These are phyloP conservation scores for Penicillium sp. DNA, from an alignment of 2,329 filamentous ascomycete genomes.

Conservation along the genomic window DNA sequence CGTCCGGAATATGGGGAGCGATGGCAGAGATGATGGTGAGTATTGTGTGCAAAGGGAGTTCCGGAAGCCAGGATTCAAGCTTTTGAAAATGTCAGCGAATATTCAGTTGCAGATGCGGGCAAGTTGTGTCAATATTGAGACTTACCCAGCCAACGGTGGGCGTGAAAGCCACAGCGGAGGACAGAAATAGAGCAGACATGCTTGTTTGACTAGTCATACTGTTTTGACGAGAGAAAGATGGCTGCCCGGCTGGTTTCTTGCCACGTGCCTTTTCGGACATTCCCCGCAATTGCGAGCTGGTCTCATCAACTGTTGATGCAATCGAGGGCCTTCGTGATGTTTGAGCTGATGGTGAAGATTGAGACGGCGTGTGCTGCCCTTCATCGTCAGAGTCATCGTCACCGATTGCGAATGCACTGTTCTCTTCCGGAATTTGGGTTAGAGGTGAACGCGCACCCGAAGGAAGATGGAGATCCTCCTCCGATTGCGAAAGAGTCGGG, in stretches of 20 bases:
- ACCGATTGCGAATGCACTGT: constrained; percentile 83
- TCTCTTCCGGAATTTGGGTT: constrained; percentile 75
- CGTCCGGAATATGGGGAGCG: constrained; percentile 54
- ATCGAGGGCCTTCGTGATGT: constrained; percentile 70
- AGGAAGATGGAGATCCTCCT: constrained; percentile 42
- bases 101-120: background rate
- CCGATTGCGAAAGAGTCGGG: constrained; percentile 42
- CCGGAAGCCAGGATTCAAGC: constrained; percentile 94
- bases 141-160: constrained; percentile 76
- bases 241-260: constrained; percentile 85
- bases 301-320: constrained; percentile 71
- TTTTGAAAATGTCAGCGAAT: constrained; percentile 33
- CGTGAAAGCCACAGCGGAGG: constrained; percentile 65
- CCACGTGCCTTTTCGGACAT: constrained; percentile 98
- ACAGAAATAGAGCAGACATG: constrained; percentile 62
- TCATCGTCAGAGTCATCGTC: constrained; percentile 69
- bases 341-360: constrained; percentile 59
- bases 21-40: constrained; percentile 72
- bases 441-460: constrained; percentile 63
- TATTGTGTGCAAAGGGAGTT: constrained; percentile 85
- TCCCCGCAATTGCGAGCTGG: constrained; percentile 76
- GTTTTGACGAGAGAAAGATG: constrained; percentile 87
- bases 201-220: constrained; percentile 80
- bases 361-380: constrained; percentile 63
- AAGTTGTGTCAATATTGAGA: background rate